Evolutionary conservation across 1,284 basidiomycete genomes (phyloP), one percentile per base, ranked within the genome.

Genomic region (Wallemia hederae): DNA sequence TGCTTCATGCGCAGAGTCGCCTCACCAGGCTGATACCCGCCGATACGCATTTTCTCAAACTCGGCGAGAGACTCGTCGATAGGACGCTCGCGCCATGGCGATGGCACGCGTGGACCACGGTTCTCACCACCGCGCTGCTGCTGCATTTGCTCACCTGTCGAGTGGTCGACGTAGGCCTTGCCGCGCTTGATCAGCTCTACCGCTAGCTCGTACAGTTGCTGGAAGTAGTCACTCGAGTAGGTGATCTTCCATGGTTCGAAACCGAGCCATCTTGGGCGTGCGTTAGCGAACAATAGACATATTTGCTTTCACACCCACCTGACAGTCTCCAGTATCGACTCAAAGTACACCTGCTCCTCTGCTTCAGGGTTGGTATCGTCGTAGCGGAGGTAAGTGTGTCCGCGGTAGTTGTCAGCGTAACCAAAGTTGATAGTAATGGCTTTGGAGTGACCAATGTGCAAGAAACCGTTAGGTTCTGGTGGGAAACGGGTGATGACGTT

Each of bases 321-420:
- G 58, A 98, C 78, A 64, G 83, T 88, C 72, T 97, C 91, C 67
- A 98, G 74, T 61, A 98, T 97, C 63, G 86, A 92, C 70, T 92
- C 88, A 68, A 98, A 96, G 72, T 94, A 98, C 65, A 80, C 76
- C 55, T 81, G 89, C 72, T 98, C 94, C 70, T 99, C 94, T 59
- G 89, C 89, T 72, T 94, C 89, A 0, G 94, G 94, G 71, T 99
- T 99, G 34, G 94, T 99, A 72, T 99, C 94, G 69, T 99, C 94
- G 69, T 85, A 99, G 62, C 91, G 81, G 58, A 99, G 76, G 69
- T 96, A 97, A 65, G 86, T 89, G 67, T 84, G 80, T 27, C 94
- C 94, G 24, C 79, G 78, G 69, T 97, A 78, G 71, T 87, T 81
- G 24, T 88, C 87, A 26, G 94, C 94, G 69, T 88, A 99, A 27